These are phyloP conservation scores for Plasmodium inui DNA, from an alignment of 169 alveolate genomes.

Conservation along the genomic window DNA sequence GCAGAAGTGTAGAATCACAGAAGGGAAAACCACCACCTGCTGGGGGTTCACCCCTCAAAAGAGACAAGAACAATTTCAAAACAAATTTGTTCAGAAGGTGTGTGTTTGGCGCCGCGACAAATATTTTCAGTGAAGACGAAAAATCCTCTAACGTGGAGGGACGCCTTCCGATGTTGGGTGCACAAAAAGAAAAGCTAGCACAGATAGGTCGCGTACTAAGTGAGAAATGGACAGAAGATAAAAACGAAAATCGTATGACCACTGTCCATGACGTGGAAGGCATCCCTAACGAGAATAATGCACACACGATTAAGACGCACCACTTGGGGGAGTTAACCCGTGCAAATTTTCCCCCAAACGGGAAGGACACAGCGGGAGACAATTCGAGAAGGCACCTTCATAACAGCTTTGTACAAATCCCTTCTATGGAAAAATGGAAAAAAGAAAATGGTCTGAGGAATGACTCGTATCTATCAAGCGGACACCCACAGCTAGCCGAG, in stretches of 20 bases:
- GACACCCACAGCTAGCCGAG: background rate
- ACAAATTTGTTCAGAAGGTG: background rate
- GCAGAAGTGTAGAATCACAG: background rate
- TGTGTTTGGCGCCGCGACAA: background rate
- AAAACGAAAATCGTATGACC: background rate
- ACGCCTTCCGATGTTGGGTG: background rate
- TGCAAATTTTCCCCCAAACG: background rate
- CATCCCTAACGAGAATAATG: background rate
- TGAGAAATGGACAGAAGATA: background rate
- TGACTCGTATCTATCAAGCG: background rate
- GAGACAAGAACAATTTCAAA: background rate
- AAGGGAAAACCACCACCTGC: background rate
- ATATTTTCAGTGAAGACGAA: background rate
- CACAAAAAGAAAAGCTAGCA: background rate
- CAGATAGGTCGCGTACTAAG: background rate
- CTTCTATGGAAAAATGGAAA: conserved; percentile 7
- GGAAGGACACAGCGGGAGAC: background rate
- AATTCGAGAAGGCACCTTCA: background rate
- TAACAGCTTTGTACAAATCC: background rate
- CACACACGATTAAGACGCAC: background rate
- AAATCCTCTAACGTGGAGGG: background rate
- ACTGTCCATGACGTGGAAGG: background rate
- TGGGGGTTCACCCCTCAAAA: background rate
- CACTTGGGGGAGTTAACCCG: background rate
- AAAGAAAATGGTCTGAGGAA: background rate